phyloP scores from a whole-genome alignment of 1,284 basidiomycete species.

The Neolentinus lepideus region DNA sequence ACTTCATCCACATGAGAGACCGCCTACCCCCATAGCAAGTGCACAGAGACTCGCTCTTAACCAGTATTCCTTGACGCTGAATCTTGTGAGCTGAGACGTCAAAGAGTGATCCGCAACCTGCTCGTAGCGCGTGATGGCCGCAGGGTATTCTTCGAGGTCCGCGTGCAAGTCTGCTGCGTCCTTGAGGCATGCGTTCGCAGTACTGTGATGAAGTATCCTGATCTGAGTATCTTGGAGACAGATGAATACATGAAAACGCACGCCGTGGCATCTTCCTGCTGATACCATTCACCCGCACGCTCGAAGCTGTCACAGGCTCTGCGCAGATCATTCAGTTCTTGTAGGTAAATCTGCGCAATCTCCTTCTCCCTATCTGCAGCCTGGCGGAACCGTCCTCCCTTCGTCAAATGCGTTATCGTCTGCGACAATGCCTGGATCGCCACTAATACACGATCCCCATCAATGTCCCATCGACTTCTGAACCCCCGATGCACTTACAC shows the following conservation, averaged over 20 bases:
- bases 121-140: constrained; percentile 86
- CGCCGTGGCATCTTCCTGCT: constrained; percentile 95
- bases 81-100: constrained; percentile 85
- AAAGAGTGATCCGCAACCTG: constrained; percentile 88
- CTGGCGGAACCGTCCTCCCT: constrained; percentile 89
- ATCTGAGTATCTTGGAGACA: constrained; percentile 1
- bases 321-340: constrained; percentile 66
- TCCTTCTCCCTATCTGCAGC: constrained; percentile 98
- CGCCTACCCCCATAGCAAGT: constrained; percentile 78
- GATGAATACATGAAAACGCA: constrained; percentile 36
- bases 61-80: constrained; percentile 99
- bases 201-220: constrained; percentile 42
- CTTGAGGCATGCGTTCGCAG: constrained; percentile 93
- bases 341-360: constrained; percentile 89
- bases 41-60: constrained; percentile 85
- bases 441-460: constrained; percentile 40
- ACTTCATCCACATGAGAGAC: constrained; percentile 3
- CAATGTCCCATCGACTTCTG: neutral
- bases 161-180: constrained; percentile 95
- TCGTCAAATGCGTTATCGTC: constrained; percentile 79
- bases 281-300: constrained; percentile 95
- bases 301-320: constrained; percentile 89
- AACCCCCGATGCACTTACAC: constrained; percentile 40
- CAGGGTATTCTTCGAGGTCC: constrained; percentile 79
- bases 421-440: constrained; percentile 87